Evolutionary conservation across 1,284 basidiomycete genomes (phyloP).

Genomic region (Chiua sp.): DNA sequence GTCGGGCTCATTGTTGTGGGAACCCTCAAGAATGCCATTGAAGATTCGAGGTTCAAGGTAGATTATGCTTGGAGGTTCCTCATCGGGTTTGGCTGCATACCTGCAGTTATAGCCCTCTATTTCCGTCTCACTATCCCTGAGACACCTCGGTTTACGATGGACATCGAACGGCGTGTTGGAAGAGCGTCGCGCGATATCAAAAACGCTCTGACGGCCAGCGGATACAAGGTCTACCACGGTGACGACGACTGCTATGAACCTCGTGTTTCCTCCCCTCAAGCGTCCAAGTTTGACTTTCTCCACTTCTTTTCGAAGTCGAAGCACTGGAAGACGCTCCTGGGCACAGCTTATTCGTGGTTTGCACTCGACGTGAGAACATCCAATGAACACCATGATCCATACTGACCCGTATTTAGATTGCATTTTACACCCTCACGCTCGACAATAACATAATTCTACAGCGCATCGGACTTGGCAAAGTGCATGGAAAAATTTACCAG

Average conservation of each 20-base stretch:
- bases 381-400: background rate
- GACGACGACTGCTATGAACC: slow-evolving; percentile 37
- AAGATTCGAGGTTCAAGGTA: slow-evolving; percentile 31
- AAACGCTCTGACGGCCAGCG: slow-evolving; percentile 48
- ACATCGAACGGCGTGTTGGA: slow-evolving; percentile 64
- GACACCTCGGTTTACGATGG: slow-evolving; percentile 70
- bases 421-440: slow-evolving; percentile 63
- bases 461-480: background rate
- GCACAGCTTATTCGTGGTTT: slow-evolving; percentile 61
- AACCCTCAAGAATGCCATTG: slow-evolving; percentile 57
- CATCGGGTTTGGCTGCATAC: slow-evolving; percentile 57
- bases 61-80: slow-evolving; percentile 52
- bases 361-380: slow-evolving; percentile 51
- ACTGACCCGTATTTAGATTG: slow-evolving; percentile 43
- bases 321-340: slow-evolving; percentile 50
- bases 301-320: slow-evolving; percentile 46
- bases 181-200: slow-evolving; percentile 57
- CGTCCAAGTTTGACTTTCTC: slow-evolving; percentile 49
- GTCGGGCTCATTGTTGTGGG: slow-evolving; percentile 57
- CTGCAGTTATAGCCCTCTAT: slow-evolving; percentile 52
- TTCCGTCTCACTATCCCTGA: slow-evolving; percentile 60
- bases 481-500: slow-evolving; percentile 20
- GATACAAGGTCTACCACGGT: slow-evolving; percentile 40
- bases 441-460: slow-evolving; percentile 51
- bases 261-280: slow-evolving; percentile 51